phyloP scores from a whole-genome alignment of 345 rosid species.

The Microthlaspi erraticum region DNA sequence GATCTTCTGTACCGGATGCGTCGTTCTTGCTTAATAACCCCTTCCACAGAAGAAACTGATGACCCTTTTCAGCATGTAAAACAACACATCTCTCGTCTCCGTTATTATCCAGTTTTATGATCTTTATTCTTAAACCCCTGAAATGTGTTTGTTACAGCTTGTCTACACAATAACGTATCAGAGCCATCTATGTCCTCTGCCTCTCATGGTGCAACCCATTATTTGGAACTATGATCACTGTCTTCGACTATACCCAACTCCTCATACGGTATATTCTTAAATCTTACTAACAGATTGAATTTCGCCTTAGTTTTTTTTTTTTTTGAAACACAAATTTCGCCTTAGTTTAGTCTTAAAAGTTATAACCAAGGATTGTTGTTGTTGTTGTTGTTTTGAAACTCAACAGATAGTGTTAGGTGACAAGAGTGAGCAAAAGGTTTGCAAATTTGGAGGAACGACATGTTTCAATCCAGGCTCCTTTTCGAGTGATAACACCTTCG shows the following conservation, averaged over 20 bases:
- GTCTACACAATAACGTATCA: slow-evolving; percentile 95
- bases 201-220: slow-evolving; percentile 86
- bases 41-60: slow-evolving; percentile 80
- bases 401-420: slow-evolving; percentile 92
- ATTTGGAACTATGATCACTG: slow-evolving; percentile 95
- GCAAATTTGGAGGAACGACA: slow-evolving; percentile 74
- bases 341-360: background rate
- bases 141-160: slow-evolving; percentile 61
- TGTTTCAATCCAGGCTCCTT: slow-evolving; percentile 96
- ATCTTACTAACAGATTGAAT: background rate
- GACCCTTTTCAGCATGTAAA: slow-evolving; percentile 87
- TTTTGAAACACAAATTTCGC: no score
- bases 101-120: slow-evolving; percentile 1
- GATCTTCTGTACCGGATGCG: slow-evolving; percentile 91
- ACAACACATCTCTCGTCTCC: slow-evolving; percentile 20
- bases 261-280: slow-evolving; percentile 66
- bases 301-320: slow-evolving; percentile 1
- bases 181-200: slow-evolving; percentile 94
- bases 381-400: background rate
- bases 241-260: slow-evolving; percentile 92
- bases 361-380: background rate
- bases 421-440: slow-evolving; percentile 80
- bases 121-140: slow-evolving; percentile 9
- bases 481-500: slow-evolving; percentile 71
- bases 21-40: slow-evolving; percentile 85